Evolutionary conservation across 345 rosid species (phyloP).

Genomic region (Brassica juncea): DNA sequence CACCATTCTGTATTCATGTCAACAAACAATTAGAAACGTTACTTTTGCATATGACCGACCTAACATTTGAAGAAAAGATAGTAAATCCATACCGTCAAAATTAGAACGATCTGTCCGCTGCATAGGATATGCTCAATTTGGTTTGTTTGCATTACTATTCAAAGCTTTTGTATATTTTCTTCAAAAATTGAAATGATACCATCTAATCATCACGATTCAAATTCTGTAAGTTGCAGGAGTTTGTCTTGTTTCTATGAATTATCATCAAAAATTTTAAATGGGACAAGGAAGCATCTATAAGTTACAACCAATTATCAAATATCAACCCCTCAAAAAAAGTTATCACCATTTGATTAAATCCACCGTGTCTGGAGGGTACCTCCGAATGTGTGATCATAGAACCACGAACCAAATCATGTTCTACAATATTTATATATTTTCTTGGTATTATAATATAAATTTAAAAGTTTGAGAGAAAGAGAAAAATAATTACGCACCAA

Average conservation of each 20-base stretch:
- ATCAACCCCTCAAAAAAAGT: constrained; percentile 20
- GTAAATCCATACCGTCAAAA: background rate
- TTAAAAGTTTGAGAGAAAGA: constrained; percentile 25
- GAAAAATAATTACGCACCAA: constrained; percentile 33
- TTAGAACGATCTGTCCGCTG: background rate
- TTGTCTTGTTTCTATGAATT: constrained; percentile 10
- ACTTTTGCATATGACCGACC: constrained; percentile 21
- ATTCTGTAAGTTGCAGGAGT: constrained; percentile 21
- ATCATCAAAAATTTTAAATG: background rate
- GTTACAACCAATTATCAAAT: constrained; percentile 28
- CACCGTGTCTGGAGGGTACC: constrained; percentile 34
- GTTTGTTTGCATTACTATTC: background rate
- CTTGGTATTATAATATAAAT: constrained; percentile 10
- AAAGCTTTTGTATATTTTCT: background rate
- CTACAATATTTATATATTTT: constrained; percentile 22
- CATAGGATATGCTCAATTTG: background rate
- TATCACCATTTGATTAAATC: constrained; percentile 22
- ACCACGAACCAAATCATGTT: constrained; percentile 45
- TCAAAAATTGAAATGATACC: background rate
- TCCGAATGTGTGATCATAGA: constrained; percentile 42
- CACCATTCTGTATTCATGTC: constrained; percentile 28
- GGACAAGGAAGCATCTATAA: constrained; percentile 15
- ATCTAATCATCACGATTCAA: constrained; percentile 23
- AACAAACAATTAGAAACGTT: constrained; percentile 14
- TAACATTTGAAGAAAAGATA: background rate